Evolutionary conservation across 768 basidiomycete genomes (phyloP).

Genomic region (Lyophyllum shimeji): DNA sequence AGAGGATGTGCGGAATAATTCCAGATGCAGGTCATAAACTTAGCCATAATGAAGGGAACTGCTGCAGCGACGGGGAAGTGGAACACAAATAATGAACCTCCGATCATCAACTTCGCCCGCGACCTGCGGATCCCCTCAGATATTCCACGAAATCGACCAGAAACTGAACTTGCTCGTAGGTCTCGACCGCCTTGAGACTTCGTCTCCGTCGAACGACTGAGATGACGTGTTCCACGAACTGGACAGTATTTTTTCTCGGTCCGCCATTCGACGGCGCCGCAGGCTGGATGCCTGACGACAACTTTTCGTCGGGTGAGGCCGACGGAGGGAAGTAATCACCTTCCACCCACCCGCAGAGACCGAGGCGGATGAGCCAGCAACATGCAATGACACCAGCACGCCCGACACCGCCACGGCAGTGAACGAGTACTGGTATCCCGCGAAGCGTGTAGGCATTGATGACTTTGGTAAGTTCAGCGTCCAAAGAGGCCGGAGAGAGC

Average conservation of each 20-base stretch:
- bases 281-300: not conserved
- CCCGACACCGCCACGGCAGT: slow-evolving; percentile 94
- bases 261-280: not conserved
- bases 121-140: slow-evolving; percentile 29
- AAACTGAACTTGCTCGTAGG: slow-evolving; percentile 89
- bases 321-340: not conserved
- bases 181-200: slow-evolving; percentile 91
- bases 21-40: slow-evolving; percentile 1
- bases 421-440: slow-evolving; percentile 74
- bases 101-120: not conserved
- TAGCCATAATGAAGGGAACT: slow-evolving; percentile 8
- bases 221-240: slow-evolving; percentile 73
- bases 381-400: slow-evolving; percentile 90
- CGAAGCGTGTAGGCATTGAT: slow-evolving; percentile 71
- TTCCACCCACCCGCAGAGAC: slow-evolving; percentile 75
- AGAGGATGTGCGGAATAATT: not conserved
- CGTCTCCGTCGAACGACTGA: slow-evolving; percentile 69
- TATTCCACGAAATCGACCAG: slow-evolving; percentile 75
- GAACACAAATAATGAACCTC: not conserved
- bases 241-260: slow-evolving; percentile 47
- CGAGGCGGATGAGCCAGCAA: slow-evolving; percentile 91
- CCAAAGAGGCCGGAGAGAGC: slow-evolving; percentile 50
- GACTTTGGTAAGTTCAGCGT: slow-evolving; percentile 63
- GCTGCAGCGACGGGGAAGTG: not conserved
- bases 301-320: not conserved